These are phyloP conservation scores for Abrus pulchellus DNA, from an alignment of 306 rosid species.

Conservation along the genomic window DNA sequence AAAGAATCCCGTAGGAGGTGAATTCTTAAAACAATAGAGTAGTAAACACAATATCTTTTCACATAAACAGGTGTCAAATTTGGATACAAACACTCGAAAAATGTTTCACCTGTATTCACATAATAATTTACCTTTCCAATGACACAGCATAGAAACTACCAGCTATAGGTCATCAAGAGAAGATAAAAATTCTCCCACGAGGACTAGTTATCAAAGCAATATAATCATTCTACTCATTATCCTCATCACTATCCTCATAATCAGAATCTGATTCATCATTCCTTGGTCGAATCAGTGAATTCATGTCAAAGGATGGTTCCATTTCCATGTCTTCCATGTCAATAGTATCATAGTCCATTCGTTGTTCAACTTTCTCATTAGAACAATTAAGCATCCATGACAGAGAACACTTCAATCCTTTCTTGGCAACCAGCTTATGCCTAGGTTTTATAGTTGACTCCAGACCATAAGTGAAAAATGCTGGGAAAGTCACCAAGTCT, in stretches of 20 bases:
- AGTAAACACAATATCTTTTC: constrained; percentile 36
- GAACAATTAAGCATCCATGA: constrained; percentile 98
- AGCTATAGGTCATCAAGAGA: constrained; percentile 35
- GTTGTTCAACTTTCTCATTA: constrained; percentile 82
- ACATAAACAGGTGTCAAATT: constrained; percentile 32
- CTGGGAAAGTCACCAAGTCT: constrained; percentile 84
- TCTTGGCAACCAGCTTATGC: constrained; percentile 69
- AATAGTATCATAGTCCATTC: constrained; percentile 91
- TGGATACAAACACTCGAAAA: constrained; percentile 37
- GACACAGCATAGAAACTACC: constrained; percentile 38
- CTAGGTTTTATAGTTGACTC: constrained; percentile 92
- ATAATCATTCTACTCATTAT: constrained; percentile 52
- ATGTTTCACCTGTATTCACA: constrained; percentile 22
- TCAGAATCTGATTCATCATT: constrained; percentile 76
- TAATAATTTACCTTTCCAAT: constrained; percentile 43
- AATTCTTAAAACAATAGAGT: constrained; percentile 29
- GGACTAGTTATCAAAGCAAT: constrained; percentile 39
- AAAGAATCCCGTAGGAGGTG: constrained; percentile 12
- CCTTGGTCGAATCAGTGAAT: constrained; percentile 74
- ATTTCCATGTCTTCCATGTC: constrained; percentile 96
- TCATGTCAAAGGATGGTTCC: constrained; percentile 77
- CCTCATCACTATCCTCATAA: constrained; percentile 71
- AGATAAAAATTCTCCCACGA: constrained; percentile 37
- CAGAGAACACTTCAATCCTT: constrained; percentile 84
- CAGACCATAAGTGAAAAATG: constrained; percentile 89